These are phyloP conservation scores for Aquilaria malaccensis DNA, from an alignment of 345 rosid genomes.

Conservation along the genomic window DNA sequence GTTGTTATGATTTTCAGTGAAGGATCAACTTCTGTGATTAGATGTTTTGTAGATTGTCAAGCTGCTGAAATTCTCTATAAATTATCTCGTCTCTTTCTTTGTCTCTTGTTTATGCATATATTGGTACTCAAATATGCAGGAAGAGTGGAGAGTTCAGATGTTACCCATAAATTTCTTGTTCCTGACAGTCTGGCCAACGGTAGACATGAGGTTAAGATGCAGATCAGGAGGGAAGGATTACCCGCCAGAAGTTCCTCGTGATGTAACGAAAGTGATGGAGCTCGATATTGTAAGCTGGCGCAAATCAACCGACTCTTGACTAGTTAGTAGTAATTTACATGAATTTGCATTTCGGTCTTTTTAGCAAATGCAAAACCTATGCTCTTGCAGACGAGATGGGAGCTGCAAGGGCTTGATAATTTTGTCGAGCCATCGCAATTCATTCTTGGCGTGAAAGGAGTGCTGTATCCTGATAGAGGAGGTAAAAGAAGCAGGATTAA, in stretches of 20 bases:
- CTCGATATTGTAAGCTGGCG: constrained; percentile 53
- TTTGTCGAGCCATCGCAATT: constrained; percentile 56
- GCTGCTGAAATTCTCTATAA: neutral
- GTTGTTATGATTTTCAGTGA: neutral
- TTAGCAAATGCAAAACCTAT: neutral
- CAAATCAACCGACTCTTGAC: neutral
- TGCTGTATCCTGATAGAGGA: constrained; percentile 49
- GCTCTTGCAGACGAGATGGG: constrained; percentile 68
- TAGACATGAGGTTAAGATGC: constrained; percentile 75
- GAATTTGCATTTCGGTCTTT: neutral
- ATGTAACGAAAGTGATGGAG: constrained; percentile 60
- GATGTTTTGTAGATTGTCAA: neutral
- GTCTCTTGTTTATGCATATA: neutral
- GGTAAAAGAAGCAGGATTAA: constrained; percentile 46
- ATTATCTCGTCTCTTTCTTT: neutral
- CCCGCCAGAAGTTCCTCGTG: constrained; percentile 51
- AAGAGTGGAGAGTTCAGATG: constrained; percentile 89
- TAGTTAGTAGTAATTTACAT: neutral
- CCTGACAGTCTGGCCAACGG: constrained; percentile 67
- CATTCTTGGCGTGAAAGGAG: constrained; percentile 59
- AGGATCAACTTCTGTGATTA: neutral
- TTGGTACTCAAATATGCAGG: constrained; percentile 26
- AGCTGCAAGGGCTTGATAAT: constrained; percentile 65
- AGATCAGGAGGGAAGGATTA: constrained; percentile 62
- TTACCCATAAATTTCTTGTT: constrained; percentile 69